These are phyloP conservation scores for Brassica hybrid DNA, from an alignment of 441 rosid species.

Conservation along the genomic window DNA sequence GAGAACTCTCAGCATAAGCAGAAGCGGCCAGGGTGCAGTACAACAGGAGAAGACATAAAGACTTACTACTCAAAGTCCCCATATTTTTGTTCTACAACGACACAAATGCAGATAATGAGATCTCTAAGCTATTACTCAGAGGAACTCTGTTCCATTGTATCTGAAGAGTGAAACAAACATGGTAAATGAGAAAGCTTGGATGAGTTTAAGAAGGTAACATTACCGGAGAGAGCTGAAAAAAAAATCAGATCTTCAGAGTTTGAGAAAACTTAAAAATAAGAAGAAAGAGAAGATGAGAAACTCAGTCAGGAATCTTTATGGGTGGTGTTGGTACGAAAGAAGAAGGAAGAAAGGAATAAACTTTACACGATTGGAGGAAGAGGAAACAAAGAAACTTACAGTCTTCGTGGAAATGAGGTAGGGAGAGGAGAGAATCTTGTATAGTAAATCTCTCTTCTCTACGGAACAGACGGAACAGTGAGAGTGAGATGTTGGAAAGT, in stretches of 20 bases:
- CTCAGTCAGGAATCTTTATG: neutral
- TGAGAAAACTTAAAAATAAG: neutral
- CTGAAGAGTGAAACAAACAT: neutral
- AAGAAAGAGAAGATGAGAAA: conserved; percentile 3
- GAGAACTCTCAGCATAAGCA: conserved; percentile 12
- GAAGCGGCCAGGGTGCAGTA: conserved; percentile 41
- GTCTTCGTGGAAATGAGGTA: neutral
- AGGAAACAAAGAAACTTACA: conserved; percentile 21
- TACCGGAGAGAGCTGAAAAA: conserved; percentile 18
- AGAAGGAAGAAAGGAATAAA: conserved; percentile 7
- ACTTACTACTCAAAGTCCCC: conserved; percentile 32
- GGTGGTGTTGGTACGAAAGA: neutral
- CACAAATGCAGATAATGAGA: conserved; percentile 26
- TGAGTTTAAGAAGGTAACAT: neutral
- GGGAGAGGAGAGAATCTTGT: neutral
- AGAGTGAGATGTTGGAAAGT: conserved; percentile 29
- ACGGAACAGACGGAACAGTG: neutral
- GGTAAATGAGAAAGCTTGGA: neutral
- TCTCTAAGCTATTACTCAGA: conserved; percentile 25
- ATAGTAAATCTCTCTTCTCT: conserved; percentile 12
- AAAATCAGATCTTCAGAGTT: conserved; percentile 27
- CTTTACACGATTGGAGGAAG: conserved; percentile 7
- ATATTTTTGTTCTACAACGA: neutral
- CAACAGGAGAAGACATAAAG: conserved; percentile 53
- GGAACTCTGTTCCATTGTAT: conserved; percentile 31